phyloP scores from a whole-genome alignment of 352 stramenopile species.

The Albugo candida region DNA sequence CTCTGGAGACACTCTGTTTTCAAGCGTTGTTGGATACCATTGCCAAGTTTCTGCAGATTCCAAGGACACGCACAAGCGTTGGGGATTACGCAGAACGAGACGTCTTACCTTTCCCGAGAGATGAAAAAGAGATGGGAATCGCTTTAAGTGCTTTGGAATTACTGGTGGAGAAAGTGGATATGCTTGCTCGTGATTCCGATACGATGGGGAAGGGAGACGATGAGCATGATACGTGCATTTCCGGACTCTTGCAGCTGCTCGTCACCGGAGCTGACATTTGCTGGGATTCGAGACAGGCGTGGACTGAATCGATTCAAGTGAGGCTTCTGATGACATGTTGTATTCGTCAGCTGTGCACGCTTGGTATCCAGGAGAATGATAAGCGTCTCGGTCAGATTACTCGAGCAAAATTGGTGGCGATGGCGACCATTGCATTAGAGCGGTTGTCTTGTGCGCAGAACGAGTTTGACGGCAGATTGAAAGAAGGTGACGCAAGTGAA shows the following conservation, averaged over 20 bases:
- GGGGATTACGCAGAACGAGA: background rate
- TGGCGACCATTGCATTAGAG: constrained; percentile 27
- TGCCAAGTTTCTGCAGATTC: constrained; percentile 21
- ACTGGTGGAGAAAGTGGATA: constrained; percentile 45
- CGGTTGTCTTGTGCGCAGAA: constrained; percentile 8
- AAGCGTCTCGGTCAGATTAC: constrained; percentile 22
- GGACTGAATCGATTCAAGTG: constrained; percentile 16
- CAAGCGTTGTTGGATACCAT: constrained; percentile 41
- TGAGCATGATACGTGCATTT: constrained; percentile 8
- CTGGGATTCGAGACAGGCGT: constrained; percentile 41
- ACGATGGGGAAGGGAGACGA: constrained; percentile 1
- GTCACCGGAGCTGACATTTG: constrained; percentile 27
- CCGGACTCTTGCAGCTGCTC: constrained; percentile 18
- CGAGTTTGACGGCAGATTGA: background rate
- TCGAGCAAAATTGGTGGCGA: constrained; percentile 32
- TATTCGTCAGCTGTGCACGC: constrained; percentile 49
- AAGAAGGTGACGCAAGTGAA: background rate
- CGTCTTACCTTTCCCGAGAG: constrained; percentile 8
- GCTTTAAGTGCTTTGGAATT: constrained; percentile 59
- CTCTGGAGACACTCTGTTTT: constrained; percentile 26
- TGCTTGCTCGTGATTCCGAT: constrained; percentile 15
- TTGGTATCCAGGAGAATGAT: constrained; percentile 45
- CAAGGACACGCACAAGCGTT: background rate
- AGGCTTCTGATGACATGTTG: constrained; percentile 46
- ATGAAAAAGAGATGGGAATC: constrained; percentile 55